These are phyloP conservation scores for Helotiales sp. DNA, from an alignment of 2,329 filamentous ascomycete genomes.

Conservation along the genomic window DNA sequence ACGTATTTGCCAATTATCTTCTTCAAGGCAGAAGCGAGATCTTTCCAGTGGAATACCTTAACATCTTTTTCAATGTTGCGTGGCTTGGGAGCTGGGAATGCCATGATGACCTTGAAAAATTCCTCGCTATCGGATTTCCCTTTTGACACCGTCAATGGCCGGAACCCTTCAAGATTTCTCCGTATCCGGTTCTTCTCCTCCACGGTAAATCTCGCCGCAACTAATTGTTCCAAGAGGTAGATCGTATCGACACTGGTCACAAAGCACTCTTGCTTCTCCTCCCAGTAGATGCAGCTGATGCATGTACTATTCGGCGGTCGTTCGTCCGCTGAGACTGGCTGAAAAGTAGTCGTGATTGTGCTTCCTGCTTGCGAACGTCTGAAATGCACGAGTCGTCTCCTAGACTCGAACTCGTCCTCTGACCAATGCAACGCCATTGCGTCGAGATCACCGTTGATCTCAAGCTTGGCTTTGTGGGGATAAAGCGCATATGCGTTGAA, in stretches of 20 bases:
- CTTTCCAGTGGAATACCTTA: constrained; percentile 97
- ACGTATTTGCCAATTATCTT: constrained; percentile 97
- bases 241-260: constrained; percentile 98
- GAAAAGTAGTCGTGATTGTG: constrained; percentile 78
- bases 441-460: constrained; percentile 82
- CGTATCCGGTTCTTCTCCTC: constrained; percentile 99
- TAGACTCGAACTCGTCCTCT: constrained; percentile 74
- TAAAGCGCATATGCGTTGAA: constrained; percentile 64
- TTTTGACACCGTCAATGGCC: constrained; percentile 91
- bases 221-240: constrained; percentile 86
- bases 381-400: constrained; percentile 86
- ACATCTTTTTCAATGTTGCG: constrained; percentile 99
- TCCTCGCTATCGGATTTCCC: constrained; percentile 89
- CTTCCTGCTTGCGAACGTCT: constrained; percentile 78
- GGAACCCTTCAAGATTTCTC: constrained; percentile 91
- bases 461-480: constrained; percentile 77
- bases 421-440: constrained; percentile 84
- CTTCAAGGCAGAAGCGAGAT: constrained; percentile 81
- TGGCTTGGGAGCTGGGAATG: constrained; percentile 90
- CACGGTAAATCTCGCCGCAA: constrained; percentile 83
- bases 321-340: constrained; percentile 75
- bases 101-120: constrained; percentile 99
- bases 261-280: constrained; percentile 84
- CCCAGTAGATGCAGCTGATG: constrained; percentile 98
- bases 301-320: constrained; percentile 83